Base-by-base conservation (phyloP, 179 eudicot species). In the Kewa caespitosa region DNA sequence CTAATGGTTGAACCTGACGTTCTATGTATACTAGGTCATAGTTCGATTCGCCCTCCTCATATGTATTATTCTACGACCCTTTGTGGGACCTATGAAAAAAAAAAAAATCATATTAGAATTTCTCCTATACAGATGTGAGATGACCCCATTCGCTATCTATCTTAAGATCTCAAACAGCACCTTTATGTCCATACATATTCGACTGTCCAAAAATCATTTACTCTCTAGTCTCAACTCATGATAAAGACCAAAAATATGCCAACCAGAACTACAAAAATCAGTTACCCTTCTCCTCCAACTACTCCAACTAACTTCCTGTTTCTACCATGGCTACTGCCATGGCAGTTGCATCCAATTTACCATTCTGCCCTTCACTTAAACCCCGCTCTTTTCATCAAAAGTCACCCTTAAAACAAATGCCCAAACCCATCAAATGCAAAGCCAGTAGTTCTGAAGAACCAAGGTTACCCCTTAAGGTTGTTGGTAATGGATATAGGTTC, bases 401-500 rank as follows among this genome's bases (percentile, higher is more conserved):
- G 8, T 3, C 62, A 52, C 57, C 31, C 34, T 27, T 38, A 41
- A 70, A 70, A 7, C 64, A 2, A 5, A 8, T 54, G 38, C 18
- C 75, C 72, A 78, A 74, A 57, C 55, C 76, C 75, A 55, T 83
- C 7, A 83, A 78, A 59, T 80, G 74, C 39, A 81, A 65, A 42
- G 65, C 74, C 14, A 54, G n/a, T n/a, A n/a, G 70, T 76, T 28
- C 12, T 64, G 75, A 33, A 33, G 69, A 78, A 37, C 69, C 73
- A 43, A 59, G 78, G 46, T 10, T 30, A 50, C 90, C 85, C 82
- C 37, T 77, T 25, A 74, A 71, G 70, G 71, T 82, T 81, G 25
- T 79, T 62, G 84, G 82, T 25, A 74, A 76, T 69, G 55, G 78
- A 60, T 72, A 73, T 67, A 61, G 79, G 67, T 84, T 82, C 6